A percentile compares a stretch with the other conserved stretches of the same genome.
Evolutionary conservation across 805 yeast species (phyloP).

Genomic region (Yamadazyma olivae): DNA sequence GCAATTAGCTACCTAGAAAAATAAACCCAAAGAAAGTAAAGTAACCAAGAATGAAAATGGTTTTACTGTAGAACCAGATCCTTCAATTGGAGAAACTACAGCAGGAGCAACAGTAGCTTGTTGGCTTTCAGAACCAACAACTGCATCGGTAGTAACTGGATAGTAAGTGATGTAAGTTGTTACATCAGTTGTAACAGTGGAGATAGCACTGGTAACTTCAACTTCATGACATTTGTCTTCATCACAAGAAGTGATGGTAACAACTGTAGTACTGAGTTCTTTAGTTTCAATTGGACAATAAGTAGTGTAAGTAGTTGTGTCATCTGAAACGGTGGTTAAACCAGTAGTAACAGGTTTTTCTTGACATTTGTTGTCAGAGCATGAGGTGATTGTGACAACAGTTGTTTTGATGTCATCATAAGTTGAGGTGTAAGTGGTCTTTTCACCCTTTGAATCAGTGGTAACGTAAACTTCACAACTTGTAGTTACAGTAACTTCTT

Average conservation of each 20-base stretch:
- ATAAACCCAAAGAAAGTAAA: conserved; percentile 7
- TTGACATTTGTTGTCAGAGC: conserved; percentile 27
- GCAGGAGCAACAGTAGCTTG: conserved; percentile 3
- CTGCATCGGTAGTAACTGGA: conserved; percentile 7
- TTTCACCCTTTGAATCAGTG: background rate
- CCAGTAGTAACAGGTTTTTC: conserved; percentile 30
- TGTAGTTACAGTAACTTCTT: conserved; percentile 6
- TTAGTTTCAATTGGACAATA: conserved; percentile 21
- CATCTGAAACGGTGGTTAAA: conserved; percentile 27
- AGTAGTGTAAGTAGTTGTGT: conserved; percentile 25
- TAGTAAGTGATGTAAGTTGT: conserved; percentile 1
- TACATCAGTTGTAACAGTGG: conserved; percentile 6
- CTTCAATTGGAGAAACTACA: conserved; percentile 1
- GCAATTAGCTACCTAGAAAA: too few species aligned
- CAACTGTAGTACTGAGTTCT: conserved; percentile 23
- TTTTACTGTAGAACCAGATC: conserved; percentile 6
- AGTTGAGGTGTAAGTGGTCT: background rate
- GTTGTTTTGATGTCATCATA: conserved; percentile 18
- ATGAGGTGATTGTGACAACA: conserved; percentile 33
- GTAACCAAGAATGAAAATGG: conserved; percentile 3
- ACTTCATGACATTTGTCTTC: conserved; percentile 25
- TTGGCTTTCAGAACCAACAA: conserved; percentile 6
- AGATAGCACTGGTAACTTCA: conserved; percentile 27
- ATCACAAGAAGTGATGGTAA: conserved; percentile 35
- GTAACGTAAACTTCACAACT: conserved; percentile 13